A percentile compares a stretch with the other conserved stretches of the same genome.
Evolutionary conservation across 1,139 yeast species (phyloP).

Genomic region (Candida frijolesensis): DNA sequence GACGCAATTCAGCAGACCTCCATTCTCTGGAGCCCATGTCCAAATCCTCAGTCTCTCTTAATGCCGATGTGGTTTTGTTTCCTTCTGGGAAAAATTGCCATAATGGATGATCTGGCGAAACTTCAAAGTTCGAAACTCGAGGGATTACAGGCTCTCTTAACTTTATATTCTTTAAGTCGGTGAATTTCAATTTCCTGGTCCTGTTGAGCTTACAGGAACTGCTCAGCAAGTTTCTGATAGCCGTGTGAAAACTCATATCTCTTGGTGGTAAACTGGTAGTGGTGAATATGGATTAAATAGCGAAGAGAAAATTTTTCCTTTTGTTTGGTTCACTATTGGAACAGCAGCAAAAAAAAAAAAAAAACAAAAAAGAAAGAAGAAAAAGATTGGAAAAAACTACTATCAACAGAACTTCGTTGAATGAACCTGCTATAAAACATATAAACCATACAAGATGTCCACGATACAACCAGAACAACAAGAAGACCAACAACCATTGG

Average conservation of each 20-base stretch:
- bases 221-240: slow-evolving; percentile 23
- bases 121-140: slow-evolving; percentile 68
- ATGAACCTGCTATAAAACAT: neutral
- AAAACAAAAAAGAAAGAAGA: slow-evolving; percentile 2
- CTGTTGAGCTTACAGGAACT: slow-evolving; percentile 12
- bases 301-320: neutral
- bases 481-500: slow-evolving; percentile 69
- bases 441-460: slow-evolving; percentile 30
- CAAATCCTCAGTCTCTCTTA: slow-evolving; percentile 59
- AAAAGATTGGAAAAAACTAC: neutral
- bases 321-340: neutral
- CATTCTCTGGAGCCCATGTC: slow-evolving; percentile 71
- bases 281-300: neutral
- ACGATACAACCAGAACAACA: slow-evolving; percentile 33
- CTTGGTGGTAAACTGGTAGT: neutral
- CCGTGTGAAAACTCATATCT: slow-evolving; percentile 14
- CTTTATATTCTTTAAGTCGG: slow-evolving; percentile 30
- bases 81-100: slow-evolving; percentile 88
- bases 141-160: slow-evolving; percentile 89
- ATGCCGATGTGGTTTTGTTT: slow-evolving; percentile 46
- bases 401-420: neutral
- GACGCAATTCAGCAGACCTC: slow-evolving; percentile 85
- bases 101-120: slow-evolving; percentile 85
- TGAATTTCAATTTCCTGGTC: slow-evolving; percentile 10
- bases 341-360: neutral